Conservation (phyloP, 208 protist genomes). For the Trypanosoma congolense region DNA sequence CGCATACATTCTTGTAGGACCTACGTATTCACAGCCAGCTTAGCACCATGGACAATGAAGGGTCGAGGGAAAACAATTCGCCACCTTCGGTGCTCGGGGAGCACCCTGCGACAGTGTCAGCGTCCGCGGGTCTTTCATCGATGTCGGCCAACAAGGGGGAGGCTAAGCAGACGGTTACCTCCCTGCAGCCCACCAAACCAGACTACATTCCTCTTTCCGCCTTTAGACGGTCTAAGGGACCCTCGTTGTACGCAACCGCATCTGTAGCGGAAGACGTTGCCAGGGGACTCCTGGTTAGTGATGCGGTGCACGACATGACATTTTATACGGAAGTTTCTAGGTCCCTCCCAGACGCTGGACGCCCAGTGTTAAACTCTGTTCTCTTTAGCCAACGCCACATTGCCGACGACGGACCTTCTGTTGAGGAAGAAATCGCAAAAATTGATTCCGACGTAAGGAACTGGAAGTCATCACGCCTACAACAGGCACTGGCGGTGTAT, state of each 20-base stretch:
- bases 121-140: not conserved
- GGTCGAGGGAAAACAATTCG: not conserved
- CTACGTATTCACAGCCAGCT: too few species aligned
- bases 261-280: slow-evolving; percentile 19
- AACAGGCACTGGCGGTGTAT: slow-evolving; percentile 17
- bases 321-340: slow-evolving; percentile 20
- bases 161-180: not conserved
- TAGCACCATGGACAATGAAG: not conserved
- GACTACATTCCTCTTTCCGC: slow-evolving; percentile 24
- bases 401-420: slow-evolving; percentile 21
- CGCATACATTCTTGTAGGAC: too few species aligned
- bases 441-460: slow-evolving; percentile 20
- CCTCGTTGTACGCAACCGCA: slow-evolving; percentile 7
- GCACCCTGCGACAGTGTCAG: not conserved
- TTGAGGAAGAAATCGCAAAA: slow-evolving; percentile 32
- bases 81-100: not conserved
- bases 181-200: slow-evolving; percentile 20
- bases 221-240: slow-evolving; percentile 5
- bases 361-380: slow-evolving; percentile 23
- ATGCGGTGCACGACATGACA: slow-evolving; percentile 24
- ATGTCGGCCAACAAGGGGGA: not conserved
- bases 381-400: slow-evolving; percentile 27
- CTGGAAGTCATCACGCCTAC: slow-evolving; percentile 32
- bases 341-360: slow-evolving; percentile 18
- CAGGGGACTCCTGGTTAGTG: slow-evolving; percentile 13